Conservation (phyloP, 495 filamentous ascomycete genomes). For the Glonium stellatum region DNA sequence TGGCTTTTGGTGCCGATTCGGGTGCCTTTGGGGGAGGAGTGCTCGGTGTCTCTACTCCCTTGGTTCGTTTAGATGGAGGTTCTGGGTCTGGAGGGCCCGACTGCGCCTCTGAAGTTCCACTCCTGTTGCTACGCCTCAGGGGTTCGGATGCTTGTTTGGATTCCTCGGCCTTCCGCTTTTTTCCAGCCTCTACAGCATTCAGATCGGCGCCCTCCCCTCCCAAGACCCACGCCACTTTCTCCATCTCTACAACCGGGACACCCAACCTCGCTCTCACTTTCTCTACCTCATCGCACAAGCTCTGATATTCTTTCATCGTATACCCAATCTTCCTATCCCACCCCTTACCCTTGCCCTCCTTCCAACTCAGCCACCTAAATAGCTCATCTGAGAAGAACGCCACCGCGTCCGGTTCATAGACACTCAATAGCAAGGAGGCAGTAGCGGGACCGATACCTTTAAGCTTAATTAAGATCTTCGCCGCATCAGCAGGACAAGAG, state of each 20-base stretch:
- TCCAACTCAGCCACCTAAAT: slow-evolving; percentile 54
- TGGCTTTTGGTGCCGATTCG: too few species aligned
- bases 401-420: slow-evolving; percentile 48
- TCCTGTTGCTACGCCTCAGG: too few species aligned
- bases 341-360: slow-evolving; percentile 39
- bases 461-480: slow-evolving; percentile 46
- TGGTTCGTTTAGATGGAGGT: too few species aligned
- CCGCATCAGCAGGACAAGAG: slow-evolving; percentile 27
- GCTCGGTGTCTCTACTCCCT: too few species aligned
- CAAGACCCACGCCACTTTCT: slow-evolving; percentile 24
- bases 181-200: neutral
- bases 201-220: slow-evolving; percentile 18
- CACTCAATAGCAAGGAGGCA: slow-evolving; percentile 61
- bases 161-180: neutral
- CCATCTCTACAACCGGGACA: slow-evolving; percentile 13
- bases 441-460: slow-evolving; percentile 68
- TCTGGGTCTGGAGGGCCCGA: too few species aligned
- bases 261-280: slow-evolving; percentile 35
- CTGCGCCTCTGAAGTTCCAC: too few species aligned
- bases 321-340: slow-evolving; percentile 56
- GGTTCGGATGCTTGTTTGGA: too few species aligned
- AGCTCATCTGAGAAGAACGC: slow-evolving; percentile 75
- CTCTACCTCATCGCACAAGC: slow-evolving; percentile 43
- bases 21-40: too few species aligned
- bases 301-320: slow-evolving; percentile 54